These are phyloP conservation scores for Hortiboletus flavorubellus DNA, from an alignment of 768 basidiomycete species.

Conservation along the genomic window DNA sequence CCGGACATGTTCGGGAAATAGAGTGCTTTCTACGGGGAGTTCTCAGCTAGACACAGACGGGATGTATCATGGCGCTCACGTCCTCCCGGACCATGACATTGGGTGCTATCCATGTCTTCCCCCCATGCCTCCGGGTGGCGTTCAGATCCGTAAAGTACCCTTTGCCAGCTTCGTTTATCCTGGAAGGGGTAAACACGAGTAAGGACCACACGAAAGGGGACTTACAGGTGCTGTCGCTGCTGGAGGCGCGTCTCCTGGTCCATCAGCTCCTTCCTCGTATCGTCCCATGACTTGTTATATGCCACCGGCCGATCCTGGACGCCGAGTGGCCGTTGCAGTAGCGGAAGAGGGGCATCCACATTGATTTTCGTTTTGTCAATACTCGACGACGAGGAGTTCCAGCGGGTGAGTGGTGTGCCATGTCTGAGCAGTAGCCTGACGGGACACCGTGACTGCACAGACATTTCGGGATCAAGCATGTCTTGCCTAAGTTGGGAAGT, in stretches of 20 bases:
- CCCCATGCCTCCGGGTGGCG: conserved; percentile 76
- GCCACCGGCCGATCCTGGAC: conserved; percentile 66
- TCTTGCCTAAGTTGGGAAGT: no score
- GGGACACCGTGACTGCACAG: not conserved
- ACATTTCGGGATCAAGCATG: conserved; percentile 23
- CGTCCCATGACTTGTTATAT: conserved; percentile 51
- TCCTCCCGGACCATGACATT: conserved; percentile 86
- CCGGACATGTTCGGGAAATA: conserved; percentile 89
- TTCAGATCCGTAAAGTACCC: conserved; percentile 90
- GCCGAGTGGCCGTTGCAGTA: conserved; percentile 72
- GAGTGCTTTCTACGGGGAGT: conserved; percentile 66
- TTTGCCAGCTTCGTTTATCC: conserved; percentile 62
- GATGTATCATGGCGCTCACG: conserved; percentile 45
- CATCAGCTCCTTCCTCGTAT: conserved; percentile 64
- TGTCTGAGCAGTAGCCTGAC: conserved; percentile 12
- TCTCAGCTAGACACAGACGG: not conserved
- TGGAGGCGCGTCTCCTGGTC: conserved; percentile 67
- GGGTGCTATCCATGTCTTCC: conserved; percentile 94
- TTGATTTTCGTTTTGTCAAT: not conserved
- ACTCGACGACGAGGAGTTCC: conserved; percentile 17
- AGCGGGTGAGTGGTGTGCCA: conserved; percentile 10
- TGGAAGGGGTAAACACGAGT: conserved; percentile 22
- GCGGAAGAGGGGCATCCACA: conserved; percentile 23
- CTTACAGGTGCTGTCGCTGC: conserved; percentile 62
- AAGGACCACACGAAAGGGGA: not conserved